Evolutionary conservation across 2,329 filamentous ascomycete species (phyloP), one percentile per base, ranked within the genome.

Genomic region (Microdochium paspali): DNA sequence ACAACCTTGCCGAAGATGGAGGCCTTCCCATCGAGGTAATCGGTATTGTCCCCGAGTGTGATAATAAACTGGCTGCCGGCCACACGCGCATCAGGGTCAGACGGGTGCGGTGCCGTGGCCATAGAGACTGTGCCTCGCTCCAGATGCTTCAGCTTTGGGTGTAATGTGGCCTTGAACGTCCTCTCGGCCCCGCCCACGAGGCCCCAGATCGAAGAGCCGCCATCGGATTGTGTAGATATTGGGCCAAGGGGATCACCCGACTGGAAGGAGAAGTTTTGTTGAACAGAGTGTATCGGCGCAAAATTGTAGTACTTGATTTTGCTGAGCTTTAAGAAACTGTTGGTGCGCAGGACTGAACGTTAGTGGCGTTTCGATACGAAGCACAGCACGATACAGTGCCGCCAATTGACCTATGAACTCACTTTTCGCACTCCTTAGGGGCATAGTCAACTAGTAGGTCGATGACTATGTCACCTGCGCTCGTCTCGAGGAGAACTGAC

Each of bases 221-320:
- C 91, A 78, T 97, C 89, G 57, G 90, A 95, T 44, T 90, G 81
- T 56, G 80, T 72, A 13, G 89, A 87, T 49, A 85, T 80, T 12
- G 90, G 91, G 12, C 93, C 91, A 46, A 97, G 82, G 12, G 91
- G 91, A 61, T 97, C 93, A 63, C 91, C 91, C 26, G 88, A 94
- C 67, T 97, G 91, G 68, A 95, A 95, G 51, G 90, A 95, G 68
- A 96, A 97, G 67, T 89, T 83, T 65, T 91, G 93, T 63, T 96
- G 93, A 31, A 98, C 80, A 55, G 85, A 90, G 70, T 96, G 88
- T 47, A 97, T 72, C 24, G 91, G 93, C 5, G 90, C 84, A 66
- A 94, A 97, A 72, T 97, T 97, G 81, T 96, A 98, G 72, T 97
- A 98, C 72, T 96, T 98, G 68, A 90, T 75, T 71, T 97, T 97